phyloP scores from a whole-genome alignment of 805 yeast genomes.

The Wickerhamia fluorescens region DNA sequence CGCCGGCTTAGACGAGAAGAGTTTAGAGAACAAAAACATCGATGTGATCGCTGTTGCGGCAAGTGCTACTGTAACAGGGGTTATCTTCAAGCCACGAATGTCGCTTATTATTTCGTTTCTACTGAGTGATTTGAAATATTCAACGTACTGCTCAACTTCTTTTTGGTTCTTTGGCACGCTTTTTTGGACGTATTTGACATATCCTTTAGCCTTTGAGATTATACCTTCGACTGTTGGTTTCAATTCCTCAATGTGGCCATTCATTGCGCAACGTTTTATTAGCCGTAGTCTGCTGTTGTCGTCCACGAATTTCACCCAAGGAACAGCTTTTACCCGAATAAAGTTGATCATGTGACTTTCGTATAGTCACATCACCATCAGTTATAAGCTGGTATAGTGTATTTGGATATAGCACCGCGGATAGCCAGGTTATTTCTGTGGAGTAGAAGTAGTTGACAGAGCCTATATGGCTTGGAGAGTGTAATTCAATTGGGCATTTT shows the following conservation, averaged over 20 bases:
- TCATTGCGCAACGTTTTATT: constrained; percentile 2
- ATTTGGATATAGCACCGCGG: no score
- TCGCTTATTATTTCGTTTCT: constrained; percentile 23
- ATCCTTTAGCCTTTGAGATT: constrained; percentile 1
- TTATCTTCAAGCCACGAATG: constrained; percentile 19
- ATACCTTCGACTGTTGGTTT: constrained; percentile 1
- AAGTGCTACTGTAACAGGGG: constrained; percentile 29
- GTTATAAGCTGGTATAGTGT: no score
- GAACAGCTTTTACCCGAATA: no score
- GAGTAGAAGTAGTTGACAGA: no score
- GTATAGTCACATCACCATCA: no score
- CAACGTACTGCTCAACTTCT: constrained; percentile 10
- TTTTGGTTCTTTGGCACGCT: constrained; percentile 4
- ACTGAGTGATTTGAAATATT: constrained; percentile 6
- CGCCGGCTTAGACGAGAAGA: constrained; percentile 2
- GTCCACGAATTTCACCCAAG: no score
- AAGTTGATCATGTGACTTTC: no score
- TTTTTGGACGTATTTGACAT: background rate
- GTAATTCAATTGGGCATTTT: no score
- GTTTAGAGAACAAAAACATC: constrained; percentile 14
- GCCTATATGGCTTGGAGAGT: no score
- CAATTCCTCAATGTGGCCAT: constrained; percentile 1
- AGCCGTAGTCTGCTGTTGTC: background rate
- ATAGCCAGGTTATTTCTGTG: no score
- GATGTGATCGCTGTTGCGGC: constrained; percentile 25